phyloP scores from a whole-genome alignment of 306 rosid species.

The Luffa acutangula region DNA sequence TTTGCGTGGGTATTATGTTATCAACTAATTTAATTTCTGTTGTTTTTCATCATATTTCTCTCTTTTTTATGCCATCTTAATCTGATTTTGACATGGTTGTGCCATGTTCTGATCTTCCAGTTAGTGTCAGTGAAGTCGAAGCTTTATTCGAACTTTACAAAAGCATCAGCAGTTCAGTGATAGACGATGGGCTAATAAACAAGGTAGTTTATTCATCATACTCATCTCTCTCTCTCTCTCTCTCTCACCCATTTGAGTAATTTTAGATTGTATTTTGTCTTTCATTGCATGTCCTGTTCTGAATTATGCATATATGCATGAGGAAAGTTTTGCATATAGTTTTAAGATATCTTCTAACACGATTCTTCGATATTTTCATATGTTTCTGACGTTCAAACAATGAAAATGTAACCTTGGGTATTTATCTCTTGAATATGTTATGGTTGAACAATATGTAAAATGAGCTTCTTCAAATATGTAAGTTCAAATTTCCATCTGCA shows the following conservation, averaged over 20 bases:
- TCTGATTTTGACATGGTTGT: neutral
- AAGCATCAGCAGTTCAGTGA: constrained; percentile 64
- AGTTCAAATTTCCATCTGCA: neutral
- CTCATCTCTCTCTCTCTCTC: too few relatives aligned
- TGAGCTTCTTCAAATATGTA: neutral
- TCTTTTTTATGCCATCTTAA: neutral
- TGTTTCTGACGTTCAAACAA: neutral
- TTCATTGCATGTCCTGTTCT: neutral
- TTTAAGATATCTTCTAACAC: neutral
- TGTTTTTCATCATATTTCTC: neutral
- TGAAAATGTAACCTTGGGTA: neutral
- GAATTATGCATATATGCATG: neutral
- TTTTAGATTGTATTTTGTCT: constrained; percentile 4
- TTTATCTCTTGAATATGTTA: neutral
- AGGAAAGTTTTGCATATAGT: neutral
- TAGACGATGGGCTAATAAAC: constrained; percentile 81
- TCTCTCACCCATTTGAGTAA: neutral
- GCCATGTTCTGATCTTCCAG: constrained; percentile 31
- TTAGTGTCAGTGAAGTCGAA: constrained; percentile 80
- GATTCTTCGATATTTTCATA: neutral
- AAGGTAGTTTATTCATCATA: constrained; percentile 37
- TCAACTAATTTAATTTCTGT: too few relatives aligned
- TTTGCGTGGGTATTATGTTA: neutral
- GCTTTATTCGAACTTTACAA: constrained; percentile 85
- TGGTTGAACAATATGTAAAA: neutral